These are phyloP conservation scores for Metarhizium anisopliae DNA, from an alignment of 2,329 filamentous ascomycete genomes.

Conservation along the genomic window DNA sequence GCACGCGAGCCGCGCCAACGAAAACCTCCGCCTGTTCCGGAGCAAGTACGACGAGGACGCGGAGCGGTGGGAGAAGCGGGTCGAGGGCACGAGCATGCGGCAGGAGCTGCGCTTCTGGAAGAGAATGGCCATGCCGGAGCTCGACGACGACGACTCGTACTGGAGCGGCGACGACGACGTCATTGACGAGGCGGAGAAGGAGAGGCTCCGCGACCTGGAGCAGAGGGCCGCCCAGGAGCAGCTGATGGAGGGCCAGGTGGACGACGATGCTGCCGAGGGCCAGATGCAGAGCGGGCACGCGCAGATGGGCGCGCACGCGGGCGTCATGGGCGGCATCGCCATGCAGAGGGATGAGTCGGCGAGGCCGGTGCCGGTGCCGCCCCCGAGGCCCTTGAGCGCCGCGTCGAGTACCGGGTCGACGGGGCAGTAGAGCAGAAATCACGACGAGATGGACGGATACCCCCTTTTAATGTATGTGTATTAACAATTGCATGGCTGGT, in stretches of 20 bases:
- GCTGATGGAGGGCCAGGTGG: conserved; percentile 21
- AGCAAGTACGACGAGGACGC: conserved; percentile 47
- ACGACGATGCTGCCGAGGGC: conserved; percentile 24
- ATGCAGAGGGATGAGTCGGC: conserved; percentile 29
- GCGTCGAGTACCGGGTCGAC: conserved; percentile 35
- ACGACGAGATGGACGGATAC: neutral
- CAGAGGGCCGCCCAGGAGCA: conserved; percentile 33
- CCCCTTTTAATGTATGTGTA: conserved; percentile 7
- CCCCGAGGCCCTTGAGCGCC: conserved; percentile 27
- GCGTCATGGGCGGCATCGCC: conserved; percentile 27
- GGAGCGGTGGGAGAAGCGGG: conserved; percentile 41
- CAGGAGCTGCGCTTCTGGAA: conserved; percentile 60
- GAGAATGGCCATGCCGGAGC: conserved; percentile 52
- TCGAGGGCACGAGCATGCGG: conserved; percentile 41
- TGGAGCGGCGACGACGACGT: conserved; percentile 60
- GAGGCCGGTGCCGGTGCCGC: conserved; percentile 19
- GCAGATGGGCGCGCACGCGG: conserved; percentile 4
- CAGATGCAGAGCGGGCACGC: conserved; percentile 1
- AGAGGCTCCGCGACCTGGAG: conserved; percentile 41
- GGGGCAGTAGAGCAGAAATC: conserved; percentile 19
- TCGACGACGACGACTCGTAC: conserved; percentile 49
- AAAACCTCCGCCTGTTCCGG: conserved; percentile 47
- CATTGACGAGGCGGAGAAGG: conserved; percentile 52
- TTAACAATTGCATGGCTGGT: neutral
- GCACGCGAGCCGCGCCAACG: conserved; percentile 49